Conservation (phyloP, 2,329 filamentous ascomycete genomes). For the Neospermospora avenae region DNA sequence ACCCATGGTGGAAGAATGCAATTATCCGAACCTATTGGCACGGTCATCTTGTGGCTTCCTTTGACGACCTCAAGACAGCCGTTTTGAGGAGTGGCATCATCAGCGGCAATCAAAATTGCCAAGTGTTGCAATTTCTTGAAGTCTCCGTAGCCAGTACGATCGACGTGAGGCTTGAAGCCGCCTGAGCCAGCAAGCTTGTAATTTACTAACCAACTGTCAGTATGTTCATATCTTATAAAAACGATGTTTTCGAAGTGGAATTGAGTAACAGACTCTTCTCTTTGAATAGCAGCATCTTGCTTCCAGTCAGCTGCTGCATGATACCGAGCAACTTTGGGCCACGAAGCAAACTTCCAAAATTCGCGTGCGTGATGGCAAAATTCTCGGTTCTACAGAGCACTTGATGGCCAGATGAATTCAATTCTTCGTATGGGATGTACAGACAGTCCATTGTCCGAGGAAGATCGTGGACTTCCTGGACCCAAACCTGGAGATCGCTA, state of each 20-base stretch:
- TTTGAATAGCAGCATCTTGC: slow-evolving; percentile 38
- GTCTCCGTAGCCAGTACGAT: slow-evolving; percentile 38
- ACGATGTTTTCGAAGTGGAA: background rate
- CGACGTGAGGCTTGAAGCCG: slow-evolving; percentile 37
- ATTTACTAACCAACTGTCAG: slow-evolving; percentile 28
- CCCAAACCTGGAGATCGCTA: slow-evolving; percentile 31
- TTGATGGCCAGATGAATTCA: slow-evolving; percentile 34
- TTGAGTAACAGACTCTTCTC: slow-evolving; percentile 30
- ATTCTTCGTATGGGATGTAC: slow-evolving; percentile 38
- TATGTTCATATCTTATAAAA: background rate
- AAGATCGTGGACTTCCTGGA: slow-evolving; percentile 37
- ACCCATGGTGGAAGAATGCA: slow-evolving; percentile 35
- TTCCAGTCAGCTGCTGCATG: slow-evolving; percentile 31
- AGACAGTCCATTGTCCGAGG: slow-evolving; percentile 29
- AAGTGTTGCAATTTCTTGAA: slow-evolving; percentile 37
- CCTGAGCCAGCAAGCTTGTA: slow-evolving; percentile 37
- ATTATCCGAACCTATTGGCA: slow-evolving; percentile 34
- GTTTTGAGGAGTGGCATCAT: slow-evolving; percentile 34
- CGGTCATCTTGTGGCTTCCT: slow-evolving; percentile 36
- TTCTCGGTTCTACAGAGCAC: slow-evolving; percentile 37
- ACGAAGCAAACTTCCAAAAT: slow-evolving; percentile 32
- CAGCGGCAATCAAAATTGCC: slow-evolving; percentile 37
- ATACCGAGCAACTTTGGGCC: slow-evolving; percentile 30
- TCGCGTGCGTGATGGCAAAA: slow-evolving; percentile 34
- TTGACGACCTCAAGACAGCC: slow-evolving; percentile 37